Evolutionary conservation across 345 rosid species (phyloP).

Genomic region (Odontarrhena argentea): DNA sequence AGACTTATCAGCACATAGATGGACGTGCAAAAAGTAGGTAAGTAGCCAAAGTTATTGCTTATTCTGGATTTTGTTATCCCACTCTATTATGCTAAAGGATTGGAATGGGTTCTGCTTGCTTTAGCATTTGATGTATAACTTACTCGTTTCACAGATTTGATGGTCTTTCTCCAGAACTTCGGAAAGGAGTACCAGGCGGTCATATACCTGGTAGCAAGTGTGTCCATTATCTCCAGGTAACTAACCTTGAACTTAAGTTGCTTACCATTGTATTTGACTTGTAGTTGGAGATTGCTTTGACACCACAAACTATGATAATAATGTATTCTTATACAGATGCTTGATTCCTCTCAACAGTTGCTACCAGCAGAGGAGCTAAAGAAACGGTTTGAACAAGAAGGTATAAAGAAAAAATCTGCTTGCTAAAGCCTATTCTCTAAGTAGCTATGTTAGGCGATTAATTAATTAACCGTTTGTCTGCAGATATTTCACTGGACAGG

Average conservation of each 20-base stretch:
- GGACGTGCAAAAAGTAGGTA: slow-evolving; percentile 29
- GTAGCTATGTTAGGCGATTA: neutral
- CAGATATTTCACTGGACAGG: slow-evolving; percentile 82
- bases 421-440: neutral
- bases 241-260: slow-evolving; percentile 10
- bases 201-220: slow-evolving; percentile 96
- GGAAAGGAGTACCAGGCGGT: slow-evolving; percentile 85
- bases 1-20: slow-evolving; percentile 56
- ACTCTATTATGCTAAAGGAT: neutral
- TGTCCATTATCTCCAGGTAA: slow-evolving; percentile 75
- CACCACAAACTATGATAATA: slow-evolving; percentile 12
- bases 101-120: neutral
- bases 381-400: slow-evolving; percentile 73
- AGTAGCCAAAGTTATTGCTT: slow-evolving; percentile 2
- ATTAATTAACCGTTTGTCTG: slow-evolving; percentile 12
- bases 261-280: neutral
- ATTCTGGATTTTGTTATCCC: neutral
- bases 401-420: slow-evolving; percentile 36
- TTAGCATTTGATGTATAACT: neutral
- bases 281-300: neutral
- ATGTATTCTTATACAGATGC: slow-evolving; percentile 54
- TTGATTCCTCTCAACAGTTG: slow-evolving; percentile 75
- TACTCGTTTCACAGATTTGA: slow-evolving; percentile 59
- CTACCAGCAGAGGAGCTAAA: slow-evolving; percentile 72
- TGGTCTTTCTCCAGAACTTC: slow-evolving; percentile 81